Evolutionary conservation across 1,284 basidiomycete species (phyloP).

Genomic region (Earliella scabrosa): DNA sequence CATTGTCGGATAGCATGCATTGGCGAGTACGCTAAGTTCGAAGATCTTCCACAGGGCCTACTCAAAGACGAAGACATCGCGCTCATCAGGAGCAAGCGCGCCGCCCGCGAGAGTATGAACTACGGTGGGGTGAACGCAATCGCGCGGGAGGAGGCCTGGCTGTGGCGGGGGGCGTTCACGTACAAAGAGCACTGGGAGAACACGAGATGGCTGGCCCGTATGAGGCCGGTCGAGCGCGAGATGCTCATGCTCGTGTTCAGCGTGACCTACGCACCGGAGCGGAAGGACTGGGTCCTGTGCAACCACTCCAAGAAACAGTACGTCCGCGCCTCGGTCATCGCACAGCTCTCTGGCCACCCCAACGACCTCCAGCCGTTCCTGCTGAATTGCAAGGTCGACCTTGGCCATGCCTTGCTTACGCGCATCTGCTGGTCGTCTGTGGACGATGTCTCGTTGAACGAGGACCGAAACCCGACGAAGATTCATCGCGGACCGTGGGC

Average conservation of each 20-base stretch:
- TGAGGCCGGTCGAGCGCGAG: background rate
- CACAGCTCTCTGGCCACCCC: background rate
- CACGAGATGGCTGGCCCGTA: background rate
- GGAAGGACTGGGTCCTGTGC: constrained; percentile 10
- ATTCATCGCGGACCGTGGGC: constrained; percentile 7
- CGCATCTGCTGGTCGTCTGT: too few species aligned
- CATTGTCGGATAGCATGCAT: constrained; percentile 1
- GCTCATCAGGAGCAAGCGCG: background rate
- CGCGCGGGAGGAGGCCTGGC: background rate
- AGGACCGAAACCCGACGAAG: background rate
- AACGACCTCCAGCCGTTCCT: constrained; percentile 14
- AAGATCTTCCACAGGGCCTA: background rate
- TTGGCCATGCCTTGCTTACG: too few species aligned
- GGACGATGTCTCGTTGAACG: background rate
- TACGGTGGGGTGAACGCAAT: background rate
- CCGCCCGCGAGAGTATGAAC: background rate
- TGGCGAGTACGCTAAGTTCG: background rate
- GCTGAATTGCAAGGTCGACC: background rate
- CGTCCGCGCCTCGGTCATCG: constrained; percentile 7
- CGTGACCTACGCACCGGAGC: background rate
- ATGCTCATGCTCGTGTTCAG: background rate
- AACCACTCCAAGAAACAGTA: constrained; percentile 8
- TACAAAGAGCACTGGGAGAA: too few species aligned
- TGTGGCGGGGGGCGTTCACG: background rate
- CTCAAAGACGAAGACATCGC: background rate